Evolutionary conservation across 2,329 filamentous ascomycete genomes (phyloP), one percentile per base, ranked within the genome.

Genomic region (Fusarium graminum): DNA sequence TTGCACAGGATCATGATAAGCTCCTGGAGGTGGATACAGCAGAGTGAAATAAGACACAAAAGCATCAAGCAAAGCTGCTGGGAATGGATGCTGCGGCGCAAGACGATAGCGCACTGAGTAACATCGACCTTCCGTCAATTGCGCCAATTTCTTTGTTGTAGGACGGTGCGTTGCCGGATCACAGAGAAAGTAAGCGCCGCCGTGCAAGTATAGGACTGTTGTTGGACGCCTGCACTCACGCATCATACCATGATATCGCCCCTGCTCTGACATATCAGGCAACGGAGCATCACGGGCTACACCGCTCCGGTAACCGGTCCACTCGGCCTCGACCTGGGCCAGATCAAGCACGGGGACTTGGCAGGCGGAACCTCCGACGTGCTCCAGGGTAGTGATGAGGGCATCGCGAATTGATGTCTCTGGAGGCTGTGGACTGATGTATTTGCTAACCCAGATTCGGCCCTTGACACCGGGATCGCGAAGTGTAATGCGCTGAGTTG

Each of bases 361-460:
- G 45, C 40, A 51, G 57, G 56, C 14, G 47, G 60, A 28, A 30
- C 59, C 43, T 40, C 59, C 73, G 17, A 78, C 69, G 28, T 68
- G 61, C 17, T 69, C 59, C 42, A 93, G 86, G 5, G 84, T 85
- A 29, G 79, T 78, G 64, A 88, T 79, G 26, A 93, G 73, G 3
- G 83, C 81, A 41, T 90, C 83, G n/a, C 85, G 79, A 14, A 89
- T 74, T 40, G 82, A 85, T 71, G 74, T 83, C 75, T 81, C 86
- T 57, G 86, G 81, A 0, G 89, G 90, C 4, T 80, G 79, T 0
- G 87, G 85, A 16, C 92, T 80, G 1, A 84, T 86, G 40, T 91
- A 89, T 53, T 87, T 90, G 71, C 89, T 90, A 25, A 97, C 83
- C 94, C 94, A 97, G 67, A 95, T 88, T 42, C 86, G 86, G 5